These are phyloP conservation scores for Penicillium nordicum DNA, from an alignment of 2,329 filamentous ascomycete species.

Conservation along the genomic window DNA sequence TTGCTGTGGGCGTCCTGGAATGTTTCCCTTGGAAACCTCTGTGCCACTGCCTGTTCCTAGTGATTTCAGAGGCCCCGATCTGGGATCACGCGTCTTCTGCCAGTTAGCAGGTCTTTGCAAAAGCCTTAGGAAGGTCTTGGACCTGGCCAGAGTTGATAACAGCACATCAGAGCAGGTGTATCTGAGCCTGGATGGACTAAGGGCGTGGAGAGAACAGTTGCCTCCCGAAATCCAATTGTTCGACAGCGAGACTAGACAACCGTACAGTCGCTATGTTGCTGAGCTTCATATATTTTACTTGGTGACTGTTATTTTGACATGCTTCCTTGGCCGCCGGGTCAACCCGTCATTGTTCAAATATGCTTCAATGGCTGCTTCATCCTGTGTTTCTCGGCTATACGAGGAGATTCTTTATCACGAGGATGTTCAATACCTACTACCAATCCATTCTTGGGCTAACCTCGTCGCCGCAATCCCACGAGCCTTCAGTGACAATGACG, in stretches of 20 bases:
- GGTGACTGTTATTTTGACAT: conserved; percentile 9
- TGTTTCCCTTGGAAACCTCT: conserved; percentile 9
- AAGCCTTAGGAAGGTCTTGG: neutral
- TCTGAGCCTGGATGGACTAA: neutral
- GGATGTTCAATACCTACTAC: conserved; percentile 3
- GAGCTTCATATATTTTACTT: conserved; percentile 13
- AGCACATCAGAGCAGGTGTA: neutral
- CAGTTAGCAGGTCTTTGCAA: neutral
- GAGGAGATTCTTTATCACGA: conserved; percentile 13
- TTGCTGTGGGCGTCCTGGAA: conserved; percentile 11
- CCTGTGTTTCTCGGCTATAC: conserved; percentile 8
- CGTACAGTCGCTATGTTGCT: conserved; percentile 1
- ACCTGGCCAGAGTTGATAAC: neutral
- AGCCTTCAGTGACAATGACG: conserved; percentile 7
- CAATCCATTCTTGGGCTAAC: conserved; percentile 11
- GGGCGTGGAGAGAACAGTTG: conserved; percentile 2
- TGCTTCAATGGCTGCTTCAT: conserved; percentile 10
- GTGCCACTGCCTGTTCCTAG: neutral
- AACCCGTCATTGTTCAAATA: conserved; percentile 9
- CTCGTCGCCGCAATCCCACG: conserved; percentile 11
- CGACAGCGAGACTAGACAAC: neutral
- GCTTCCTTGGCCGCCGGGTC: conserved; percentile 11
- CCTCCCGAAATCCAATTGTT: conserved; percentile 5
- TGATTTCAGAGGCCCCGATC: conserved; percentile 7
- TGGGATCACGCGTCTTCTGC: conserved; percentile 3